phyloP scores from a whole-genome alignment of 139 green algal genomes.

The Chlamydomonas schloesseri region DNA sequence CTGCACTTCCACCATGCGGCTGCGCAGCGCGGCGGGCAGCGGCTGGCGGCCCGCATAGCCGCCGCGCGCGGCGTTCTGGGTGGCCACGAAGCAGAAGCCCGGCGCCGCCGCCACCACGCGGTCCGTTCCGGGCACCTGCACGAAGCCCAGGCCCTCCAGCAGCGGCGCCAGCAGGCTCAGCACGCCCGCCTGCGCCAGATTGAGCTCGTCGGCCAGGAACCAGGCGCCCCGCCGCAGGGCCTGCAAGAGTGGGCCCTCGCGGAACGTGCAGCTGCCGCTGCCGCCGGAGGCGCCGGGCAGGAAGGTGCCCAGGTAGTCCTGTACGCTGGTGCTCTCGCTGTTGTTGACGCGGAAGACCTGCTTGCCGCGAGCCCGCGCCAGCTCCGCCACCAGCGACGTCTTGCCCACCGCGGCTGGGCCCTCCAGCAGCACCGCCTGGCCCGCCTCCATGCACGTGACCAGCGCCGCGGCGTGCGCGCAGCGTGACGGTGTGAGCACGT shows the following conservation, averaged over 20 bases:
- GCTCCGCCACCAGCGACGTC: slow-evolving; percentile 6
- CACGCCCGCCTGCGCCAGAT: slow-evolving; percentile 50
- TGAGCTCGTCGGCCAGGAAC: slow-evolving; percentile 61
- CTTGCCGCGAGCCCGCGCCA: slow-evolving; percentile 1
- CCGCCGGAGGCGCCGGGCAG: slow-evolving; percentile 34
- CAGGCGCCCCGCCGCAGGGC: slow-evolving; percentile 46
- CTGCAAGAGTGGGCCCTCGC: slow-evolving; percentile 45
- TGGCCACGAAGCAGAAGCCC: slow-evolving; percentile 54
- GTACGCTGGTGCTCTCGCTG: slow-evolving; percentile 37
- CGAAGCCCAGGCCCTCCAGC: slow-evolving; percentile 44
- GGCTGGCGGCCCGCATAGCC: slow-evolving; percentile 11
- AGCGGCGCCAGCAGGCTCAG: slow-evolving; percentile 46
- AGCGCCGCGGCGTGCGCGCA: slow-evolving; percentile 28
- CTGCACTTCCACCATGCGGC: slow-evolving; percentile 57
- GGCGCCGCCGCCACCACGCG: slow-evolving; percentile 38
- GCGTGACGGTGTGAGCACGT: slow-evolving; percentile 49
- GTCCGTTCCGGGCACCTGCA: slow-evolving; percentile 26
- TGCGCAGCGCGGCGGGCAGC: slow-evolving; percentile 53
- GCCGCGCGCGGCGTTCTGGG: slow-evolving; percentile 47
- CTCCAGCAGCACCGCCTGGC: slow-evolving; percentile 54
- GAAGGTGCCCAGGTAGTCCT: slow-evolving; percentile 65
- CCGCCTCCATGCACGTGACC: slow-evolving; percentile 2
- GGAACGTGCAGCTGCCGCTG: slow-evolving; percentile 47
- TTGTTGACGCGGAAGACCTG: slow-evolving; percentile 43
- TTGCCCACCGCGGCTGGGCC: slow-evolving; percentile 51